Conservation (phyloP, 768 basidiomycete species). For the Boletus pseudopeckii region DNA sequence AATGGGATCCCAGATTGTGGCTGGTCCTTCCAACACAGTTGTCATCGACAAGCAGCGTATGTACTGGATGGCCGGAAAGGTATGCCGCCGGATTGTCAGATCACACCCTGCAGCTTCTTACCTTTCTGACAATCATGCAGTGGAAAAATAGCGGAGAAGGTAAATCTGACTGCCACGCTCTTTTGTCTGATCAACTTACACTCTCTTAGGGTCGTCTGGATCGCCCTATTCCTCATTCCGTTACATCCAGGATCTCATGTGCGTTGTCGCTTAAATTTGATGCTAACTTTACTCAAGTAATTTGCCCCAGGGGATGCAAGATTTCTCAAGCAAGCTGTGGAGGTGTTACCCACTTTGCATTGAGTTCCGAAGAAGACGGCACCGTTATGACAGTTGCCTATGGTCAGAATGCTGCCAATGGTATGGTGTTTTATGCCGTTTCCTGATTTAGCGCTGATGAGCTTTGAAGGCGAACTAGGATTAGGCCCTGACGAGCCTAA, state of each 20-base stretch:
- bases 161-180: slow-evolving; percentile 17
- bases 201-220: slow-evolving; percentile 75
- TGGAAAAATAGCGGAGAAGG: slow-evolving; percentile 98
- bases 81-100: slow-evolving; percentile 21
- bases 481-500: slow-evolving; percentile 78
- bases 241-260: slow-evolving; percentile 85
- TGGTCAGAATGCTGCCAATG: slow-evolving; percentile 85
- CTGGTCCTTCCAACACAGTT: slow-evolving; percentile 82
- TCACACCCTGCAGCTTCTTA: neutral
- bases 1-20: slow-evolving; percentile 60
- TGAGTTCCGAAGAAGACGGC: slow-evolving; percentile 71
- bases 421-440: slow-evolving; percentile 31
- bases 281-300: neutral
- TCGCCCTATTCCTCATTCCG: slow-evolving; percentile 88
- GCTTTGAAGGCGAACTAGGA: slow-evolving; percentile 67
- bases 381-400: slow-evolving; percentile 81
- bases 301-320: slow-evolving; percentile 66
- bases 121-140: slow-evolving; percentile 36
- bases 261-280: slow-evolving; percentile 16
- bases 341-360: slow-evolving; percentile 85
- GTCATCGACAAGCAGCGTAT: slow-evolving; percentile 83
- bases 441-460: neutral
- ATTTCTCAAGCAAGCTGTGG: slow-evolving; percentile 67
- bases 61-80: slow-evolving; percentile 86
- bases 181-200: slow-evolving; percentile 2